Evolutionary conservation across 768 basidiomycete species (phyloP).

Genomic region (Lentinula lateritia): DNA sequence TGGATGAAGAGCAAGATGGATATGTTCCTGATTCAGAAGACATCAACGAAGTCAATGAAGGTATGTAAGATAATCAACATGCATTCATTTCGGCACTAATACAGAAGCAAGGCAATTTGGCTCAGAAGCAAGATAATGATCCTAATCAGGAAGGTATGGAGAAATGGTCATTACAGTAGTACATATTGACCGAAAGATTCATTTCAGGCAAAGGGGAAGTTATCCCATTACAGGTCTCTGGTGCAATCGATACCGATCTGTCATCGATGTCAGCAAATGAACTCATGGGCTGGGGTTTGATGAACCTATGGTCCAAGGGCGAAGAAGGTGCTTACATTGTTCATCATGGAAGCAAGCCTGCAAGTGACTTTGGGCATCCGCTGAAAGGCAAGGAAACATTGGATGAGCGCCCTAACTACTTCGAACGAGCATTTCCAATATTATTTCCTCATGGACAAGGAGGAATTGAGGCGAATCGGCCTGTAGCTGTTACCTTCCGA

Average conservation of each 20-base stretch:
- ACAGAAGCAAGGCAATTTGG: too few relatives aligned
- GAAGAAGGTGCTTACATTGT: conserved; percentile 8
- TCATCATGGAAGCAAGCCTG: not conserved
- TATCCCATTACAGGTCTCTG: not conserved
- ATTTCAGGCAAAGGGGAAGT: not conserved
- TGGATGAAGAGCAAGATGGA: conserved; percentile 9
- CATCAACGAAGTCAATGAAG: not conserved
- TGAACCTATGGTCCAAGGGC: not conserved
- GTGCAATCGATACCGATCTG: not conserved
- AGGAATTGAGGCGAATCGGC: not conserved
- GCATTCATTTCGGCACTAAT: too few relatives aligned
- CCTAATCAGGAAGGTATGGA: too few relatives aligned
- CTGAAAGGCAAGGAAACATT: conserved; percentile 11
- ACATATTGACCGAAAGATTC: too few relatives aligned
- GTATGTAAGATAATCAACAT: not conserved
- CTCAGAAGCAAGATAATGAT: too few relatives aligned
- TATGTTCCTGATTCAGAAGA: not conserved
- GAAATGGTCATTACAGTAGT: too few relatives aligned
- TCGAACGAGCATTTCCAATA: conserved; percentile 10
- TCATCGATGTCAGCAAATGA: not conserved
- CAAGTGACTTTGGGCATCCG: conserved; percentile 17
- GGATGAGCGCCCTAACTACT: conserved; percentile 9
- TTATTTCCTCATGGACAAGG: conserved; percentile 8
- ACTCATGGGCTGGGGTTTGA: not conserved
- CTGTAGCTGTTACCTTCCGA: conserved; percentile 5